Evolutionary conservation across 108 stramenopile species (phyloP).

Genomic region (Aurantiochytrium sp.): DNA sequence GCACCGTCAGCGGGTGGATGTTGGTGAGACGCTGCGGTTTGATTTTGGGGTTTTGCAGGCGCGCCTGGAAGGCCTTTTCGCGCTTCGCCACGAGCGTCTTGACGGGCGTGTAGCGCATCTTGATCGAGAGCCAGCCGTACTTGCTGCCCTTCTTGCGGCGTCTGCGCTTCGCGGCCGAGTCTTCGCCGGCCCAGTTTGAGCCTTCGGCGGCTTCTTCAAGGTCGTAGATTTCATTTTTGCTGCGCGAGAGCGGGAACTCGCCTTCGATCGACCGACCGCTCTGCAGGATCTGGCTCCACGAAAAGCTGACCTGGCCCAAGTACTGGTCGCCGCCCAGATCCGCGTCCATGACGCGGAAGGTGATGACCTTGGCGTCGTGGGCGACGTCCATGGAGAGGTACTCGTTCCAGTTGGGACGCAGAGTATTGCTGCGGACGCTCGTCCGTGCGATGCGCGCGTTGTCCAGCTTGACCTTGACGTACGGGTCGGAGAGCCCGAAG

Average conservation of each 20-base stretch:
- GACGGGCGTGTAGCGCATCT: conserved; percentile 10
- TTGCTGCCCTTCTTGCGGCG: not conserved
- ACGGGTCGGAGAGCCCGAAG: not conserved
- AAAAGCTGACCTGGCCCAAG: not conserved
- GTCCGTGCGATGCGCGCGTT: not conserved
- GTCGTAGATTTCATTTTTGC: not conserved
- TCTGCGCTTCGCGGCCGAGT: not conserved
- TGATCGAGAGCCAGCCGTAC: not conserved
- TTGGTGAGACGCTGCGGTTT: not conserved
- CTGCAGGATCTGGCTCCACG: not conserved
- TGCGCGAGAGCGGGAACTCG: not conserved
- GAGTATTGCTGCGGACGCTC: not conserved
- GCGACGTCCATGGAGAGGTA: not conserved
- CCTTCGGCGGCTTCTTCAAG: not conserved
- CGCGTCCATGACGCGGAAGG: not conserved
- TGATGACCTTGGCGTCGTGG: not conserved
- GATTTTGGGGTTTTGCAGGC: not conserved
- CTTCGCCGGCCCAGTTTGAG: not conserved
- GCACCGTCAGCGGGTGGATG: not conserved
- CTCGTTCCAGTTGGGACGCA: not conserved
- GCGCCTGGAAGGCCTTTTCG: not conserved
- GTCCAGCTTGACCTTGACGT: not conserved
- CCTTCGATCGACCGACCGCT: not conserved
- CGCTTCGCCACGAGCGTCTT: not conserved
- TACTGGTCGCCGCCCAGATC: not conserved